A percentile compares a stretch with the other conserved stretches of the same genome.
These are phyloP conservation scores for Populus hybrid DNA, from an alignment of 441 rosid species.

Conservation along the genomic window DNA sequence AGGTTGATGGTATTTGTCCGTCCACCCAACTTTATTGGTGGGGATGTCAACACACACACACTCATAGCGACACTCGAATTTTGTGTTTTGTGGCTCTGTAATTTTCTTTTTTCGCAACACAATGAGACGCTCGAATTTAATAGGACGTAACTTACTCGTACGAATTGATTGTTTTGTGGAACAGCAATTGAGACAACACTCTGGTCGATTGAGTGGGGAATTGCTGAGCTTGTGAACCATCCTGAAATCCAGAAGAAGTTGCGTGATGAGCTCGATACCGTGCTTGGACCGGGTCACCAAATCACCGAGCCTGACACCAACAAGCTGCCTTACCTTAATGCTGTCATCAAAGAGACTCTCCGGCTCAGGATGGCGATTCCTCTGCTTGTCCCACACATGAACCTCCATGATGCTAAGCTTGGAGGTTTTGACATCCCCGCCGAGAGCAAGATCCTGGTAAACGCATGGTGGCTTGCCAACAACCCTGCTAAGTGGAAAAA, in stretches of 20 bases:
- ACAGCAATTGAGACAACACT: conserved; percentile 94
- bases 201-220: conserved; percentile 93
- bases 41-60: too few species aligned
- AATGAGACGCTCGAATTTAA: background rate
- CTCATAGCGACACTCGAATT: too few species aligned
- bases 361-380: conserved; percentile 93
- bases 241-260: conserved; percentile 76
- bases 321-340: conserved; percentile 85
- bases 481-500: conserved; percentile 79
- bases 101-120: background rate
- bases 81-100: too few species aligned
- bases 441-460: conserved; percentile 86
- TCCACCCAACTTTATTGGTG: too few species aligned
- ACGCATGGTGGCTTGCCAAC: conserved; percentile 97
- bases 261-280: conserved; percentile 63
- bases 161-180: background rate
- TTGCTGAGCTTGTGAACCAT: conserved; percentile 94
- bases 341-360: too few species aligned
- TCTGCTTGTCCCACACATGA: conserved; percentile 98
- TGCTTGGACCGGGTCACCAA: conserved; percentile 64
- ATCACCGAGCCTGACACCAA: conserved; percentile 77
- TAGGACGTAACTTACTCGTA: background rate
- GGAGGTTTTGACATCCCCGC: conserved; percentile 89
- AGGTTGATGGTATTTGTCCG: too few species aligned
- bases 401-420: conserved; percentile 86